Evolutionary conservation across 257 asterid genomes (phyloP).

Genomic region (Solanum sejunctum): DNA sequence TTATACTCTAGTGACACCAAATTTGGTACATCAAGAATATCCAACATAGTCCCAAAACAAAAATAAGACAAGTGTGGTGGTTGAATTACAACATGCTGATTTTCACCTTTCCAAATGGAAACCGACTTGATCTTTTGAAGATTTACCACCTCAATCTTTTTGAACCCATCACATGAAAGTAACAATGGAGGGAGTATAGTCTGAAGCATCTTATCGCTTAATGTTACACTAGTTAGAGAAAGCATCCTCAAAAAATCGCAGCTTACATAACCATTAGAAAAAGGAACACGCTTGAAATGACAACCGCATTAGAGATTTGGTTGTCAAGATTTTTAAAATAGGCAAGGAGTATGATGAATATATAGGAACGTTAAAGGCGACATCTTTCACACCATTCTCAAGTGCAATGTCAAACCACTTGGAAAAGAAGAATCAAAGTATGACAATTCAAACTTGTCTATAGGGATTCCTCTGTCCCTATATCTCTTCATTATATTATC

Average conservation of each 20-base stretch:
- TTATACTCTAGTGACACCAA: background rate
- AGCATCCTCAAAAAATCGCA: background rate
- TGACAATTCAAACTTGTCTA: background rate
- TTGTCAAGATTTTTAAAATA: background rate
- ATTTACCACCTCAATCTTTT: background rate
- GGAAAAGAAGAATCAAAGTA: background rate
- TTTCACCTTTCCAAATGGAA: background rate
- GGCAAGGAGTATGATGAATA: background rate
- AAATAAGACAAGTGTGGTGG: background rate
- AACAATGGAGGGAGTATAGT: background rate
- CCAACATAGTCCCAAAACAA: background rate
- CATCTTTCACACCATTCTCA: background rate
- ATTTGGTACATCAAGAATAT: background rate
- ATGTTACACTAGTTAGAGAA: background rate
- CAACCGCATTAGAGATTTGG: background rate
- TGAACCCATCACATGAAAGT: background rate
- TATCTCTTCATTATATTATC: background rate
- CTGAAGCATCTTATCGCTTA: background rate
- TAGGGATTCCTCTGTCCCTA: background rate
- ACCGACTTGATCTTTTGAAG: background rate
- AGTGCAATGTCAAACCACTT: background rate
- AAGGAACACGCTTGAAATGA: background rate
- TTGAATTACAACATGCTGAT: background rate
- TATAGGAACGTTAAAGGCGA: background rate
- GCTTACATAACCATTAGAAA: background rate